Evolutionary conservation across 768 basidiomycete genomes (phyloP).

Genomic region (Phlebiopsis flavidoalba): DNA sequence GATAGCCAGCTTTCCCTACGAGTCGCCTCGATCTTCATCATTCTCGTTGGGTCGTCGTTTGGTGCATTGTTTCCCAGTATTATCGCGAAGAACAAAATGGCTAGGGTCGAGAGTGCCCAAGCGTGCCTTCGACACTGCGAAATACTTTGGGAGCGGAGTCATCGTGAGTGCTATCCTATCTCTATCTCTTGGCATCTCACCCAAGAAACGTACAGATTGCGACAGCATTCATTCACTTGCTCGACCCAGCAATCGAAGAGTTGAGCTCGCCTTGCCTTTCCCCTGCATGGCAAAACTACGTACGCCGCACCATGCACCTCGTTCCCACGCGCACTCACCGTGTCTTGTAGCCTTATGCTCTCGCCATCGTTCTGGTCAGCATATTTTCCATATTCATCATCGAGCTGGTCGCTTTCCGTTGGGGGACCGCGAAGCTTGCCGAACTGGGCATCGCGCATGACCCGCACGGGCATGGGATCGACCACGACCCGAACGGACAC

Average conservation of each 20-base stretch:
- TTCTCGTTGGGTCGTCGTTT: conserved; percentile 50
- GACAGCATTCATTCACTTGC: conserved; percentile 83
- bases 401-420: conserved; percentile 83
- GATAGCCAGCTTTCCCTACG: conserved; percentile 47
- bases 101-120: conserved; percentile 46
- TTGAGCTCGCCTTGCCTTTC: conserved; percentile 67
- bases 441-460: conserved; percentile 57
- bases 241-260: conserved; percentile 69
- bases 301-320: conserved; percentile 32
- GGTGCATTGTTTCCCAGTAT: conserved; percentile 69
- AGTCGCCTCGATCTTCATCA: conserved; percentile 70
- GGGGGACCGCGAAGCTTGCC: conserved; percentile 70
- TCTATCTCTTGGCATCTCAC: background rate
- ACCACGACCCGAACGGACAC: background rate
- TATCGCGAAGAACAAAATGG: conserved; percentile 47
- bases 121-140: conserved; percentile 71
- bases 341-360: conserved; percentile 64
- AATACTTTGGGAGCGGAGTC: conserved; percentile 90
- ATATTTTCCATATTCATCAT: conserved; percentile 81
- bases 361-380: conserved; percentile 76
- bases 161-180: conserved; percentile 47
- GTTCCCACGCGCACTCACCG: background rate
- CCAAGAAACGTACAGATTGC: conserved; percentile 54
- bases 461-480: conserved; percentile 5
- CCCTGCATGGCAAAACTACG: conserved; percentile 69